Conservation (phyloP, 768 basidiomycete genomes). For the Glaciozyma martinii region DNA sequence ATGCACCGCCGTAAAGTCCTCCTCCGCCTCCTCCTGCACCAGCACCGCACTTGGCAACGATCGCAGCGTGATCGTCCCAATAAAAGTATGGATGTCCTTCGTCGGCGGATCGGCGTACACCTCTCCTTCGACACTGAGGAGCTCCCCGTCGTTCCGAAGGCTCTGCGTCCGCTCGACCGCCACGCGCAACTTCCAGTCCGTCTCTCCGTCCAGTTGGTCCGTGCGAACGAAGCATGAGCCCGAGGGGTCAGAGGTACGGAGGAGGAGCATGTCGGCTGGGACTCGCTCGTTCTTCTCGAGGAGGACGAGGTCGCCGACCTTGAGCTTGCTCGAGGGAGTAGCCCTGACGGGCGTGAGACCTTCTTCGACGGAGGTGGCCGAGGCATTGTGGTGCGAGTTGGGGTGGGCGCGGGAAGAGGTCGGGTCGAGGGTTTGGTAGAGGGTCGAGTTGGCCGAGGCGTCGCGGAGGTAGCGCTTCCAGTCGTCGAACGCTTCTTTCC, state of each 20-base stretch:
- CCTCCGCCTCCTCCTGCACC: slow-evolving; percentile 11
- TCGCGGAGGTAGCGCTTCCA: slow-evolving; percentile 89
- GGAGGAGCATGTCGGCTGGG: slow-evolving; percentile 82
- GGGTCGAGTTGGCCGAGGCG: slow-evolving; percentile 86
- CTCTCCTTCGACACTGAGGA: slow-evolving; percentile 66
- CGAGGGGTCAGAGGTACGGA: slow-evolving; percentile 75
- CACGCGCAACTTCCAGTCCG: slow-evolving; percentile 94
- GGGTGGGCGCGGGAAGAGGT: slow-evolving; percentile 26
- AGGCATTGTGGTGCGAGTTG: slow-evolving; percentile 27
- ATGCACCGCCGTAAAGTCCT: slow-evolving; percentile 2
- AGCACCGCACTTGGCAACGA: slow-evolving; percentile 24
- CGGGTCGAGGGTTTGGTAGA: slow-evolving; percentile 71
- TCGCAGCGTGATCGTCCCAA: slow-evolving; percentile 71
- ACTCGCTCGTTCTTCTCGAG: slow-evolving; percentile 97
- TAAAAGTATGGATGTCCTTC: slow-evolving; percentile 92
- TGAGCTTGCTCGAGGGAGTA: slow-evolving; percentile 68
- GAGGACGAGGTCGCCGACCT: slow-evolving; percentile 80
- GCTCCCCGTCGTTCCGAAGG: slow-evolving; percentile 47
- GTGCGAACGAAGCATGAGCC: slow-evolving; percentile 97
- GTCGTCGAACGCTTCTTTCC: slow-evolving; percentile 98
- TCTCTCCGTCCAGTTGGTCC: slow-evolving; percentile 96
- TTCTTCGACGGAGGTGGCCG: not conserved
- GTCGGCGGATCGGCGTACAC: slow-evolving; percentile 92
- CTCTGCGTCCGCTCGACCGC: slow-evolving; percentile 78
- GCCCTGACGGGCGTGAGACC: slow-evolving; percentile 17